These are phyloP conservation scores for Phytophthora pseudosyringae DNA, from an alignment of 352 stramenopile species.

Conservation along the genomic window DNA sequence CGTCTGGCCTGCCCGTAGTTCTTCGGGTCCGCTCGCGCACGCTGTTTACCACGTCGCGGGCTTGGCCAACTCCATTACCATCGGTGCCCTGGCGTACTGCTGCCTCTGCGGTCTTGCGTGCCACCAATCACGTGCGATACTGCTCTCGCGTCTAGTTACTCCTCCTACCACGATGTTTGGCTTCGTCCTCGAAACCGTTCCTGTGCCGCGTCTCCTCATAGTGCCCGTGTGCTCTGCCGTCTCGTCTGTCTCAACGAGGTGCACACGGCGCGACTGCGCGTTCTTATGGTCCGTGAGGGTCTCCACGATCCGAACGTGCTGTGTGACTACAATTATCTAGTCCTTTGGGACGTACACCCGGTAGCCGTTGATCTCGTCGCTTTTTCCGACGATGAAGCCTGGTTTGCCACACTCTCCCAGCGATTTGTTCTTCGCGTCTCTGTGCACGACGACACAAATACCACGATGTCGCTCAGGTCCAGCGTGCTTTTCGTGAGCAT, in stretches of 20 bases:
- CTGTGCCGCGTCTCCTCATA: no score
- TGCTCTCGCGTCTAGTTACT: no score
- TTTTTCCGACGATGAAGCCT: background rate
- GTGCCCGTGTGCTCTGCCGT: background rate
- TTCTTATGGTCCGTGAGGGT: background rate
- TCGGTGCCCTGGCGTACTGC: no score
- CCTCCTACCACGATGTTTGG: no score
- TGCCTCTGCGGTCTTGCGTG: no score
- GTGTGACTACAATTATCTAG: background rate
- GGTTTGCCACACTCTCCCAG: background rate
- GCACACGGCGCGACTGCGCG: background rate
- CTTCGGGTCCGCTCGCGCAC: no score
- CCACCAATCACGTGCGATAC: no score
- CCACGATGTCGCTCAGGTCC: slow-evolving; percentile 7
- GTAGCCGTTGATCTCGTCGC: background rate
- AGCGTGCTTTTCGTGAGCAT: slow-evolving; percentile 10
- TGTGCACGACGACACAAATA: background rate
- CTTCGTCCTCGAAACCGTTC: no score
- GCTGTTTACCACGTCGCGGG: no score
- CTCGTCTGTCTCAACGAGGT: background rate
- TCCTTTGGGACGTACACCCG: background rate
- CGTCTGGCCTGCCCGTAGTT: no score
- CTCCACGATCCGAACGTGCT: background rate
- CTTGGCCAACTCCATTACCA: no score
- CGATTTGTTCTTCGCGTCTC: background rate